Evolutionary conservation across 768 basidiomycete genomes (phyloP), one percentile per base, ranked within the genome.

Genomic region (Trametes cubensis): DNA sequence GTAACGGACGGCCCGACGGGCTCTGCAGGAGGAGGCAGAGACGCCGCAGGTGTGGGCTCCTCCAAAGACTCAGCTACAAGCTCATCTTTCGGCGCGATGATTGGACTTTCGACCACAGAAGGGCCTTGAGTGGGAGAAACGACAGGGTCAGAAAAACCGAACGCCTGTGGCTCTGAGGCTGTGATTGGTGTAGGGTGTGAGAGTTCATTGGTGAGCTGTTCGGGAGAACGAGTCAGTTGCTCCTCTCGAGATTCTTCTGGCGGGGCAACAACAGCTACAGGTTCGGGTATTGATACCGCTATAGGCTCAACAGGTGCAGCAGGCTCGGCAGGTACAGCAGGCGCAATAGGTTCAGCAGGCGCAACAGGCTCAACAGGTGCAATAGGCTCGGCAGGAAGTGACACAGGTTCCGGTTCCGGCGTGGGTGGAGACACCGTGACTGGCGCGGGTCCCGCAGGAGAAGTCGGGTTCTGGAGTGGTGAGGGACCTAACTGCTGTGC

Each of bases 401-500:
- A 57, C 23, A 48, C 41, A 5, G 57, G 40, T 13, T 50, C 65
- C 15, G 70, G 21, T 18, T 52, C 42, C 44, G 69, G 62, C 61
- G 66, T 30, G 34, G 34, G 34, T 34, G 34, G 34, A 34, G 34
- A 34, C 34, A 34, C 34, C 52, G 61, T 28, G 2, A 41, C 49
- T 4, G 61, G 46, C 13, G 46, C 25, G 6, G 61, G 23, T 3
- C 54, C 53, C 7, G 48, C 52, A 38, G 66, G 8, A 20, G 49
- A 14, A 21, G 50, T 39, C 6, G 52, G 50, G 18, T 64, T 62
- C 2, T 67, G 58, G 6, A 75, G 69, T 6, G 67, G 73, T 1
- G 71, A 75, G 5, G 70, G 72, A 18, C 66, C 69, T 14, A 62
- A 38, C 42, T 61, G 30, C 34, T 60, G 41, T 26, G 66, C 45